A percentile compares a stretch with the other conserved stretches of the same genome.
phyloP scores from a whole-genome alignment of 2,329 filamentous ascomycete genomes.

The Arthrocladium fulminans region DNA sequence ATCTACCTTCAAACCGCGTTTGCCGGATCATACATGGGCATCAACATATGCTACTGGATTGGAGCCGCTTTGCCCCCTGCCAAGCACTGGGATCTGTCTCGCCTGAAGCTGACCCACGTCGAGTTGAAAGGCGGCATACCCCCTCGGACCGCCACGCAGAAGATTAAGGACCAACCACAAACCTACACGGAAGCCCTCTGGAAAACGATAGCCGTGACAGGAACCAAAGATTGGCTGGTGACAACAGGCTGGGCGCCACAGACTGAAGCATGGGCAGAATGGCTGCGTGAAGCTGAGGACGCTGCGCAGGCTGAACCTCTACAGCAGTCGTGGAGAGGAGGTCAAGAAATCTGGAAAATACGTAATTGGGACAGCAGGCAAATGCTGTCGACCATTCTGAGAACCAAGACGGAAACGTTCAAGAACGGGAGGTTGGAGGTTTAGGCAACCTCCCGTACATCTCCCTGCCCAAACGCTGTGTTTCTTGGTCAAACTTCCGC shows the following conservation, averaged over 20 bases:
- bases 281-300: conserved; percentile 31
- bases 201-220: conserved; percentile 41
- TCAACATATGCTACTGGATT: conserved; percentile 44
- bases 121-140: conserved; percentile 20
- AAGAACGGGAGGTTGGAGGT: conserved; percentile 1
- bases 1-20: conserved; percentile 41
- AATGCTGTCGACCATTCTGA: conserved; percentile 20
- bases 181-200: conserved; percentile 42
- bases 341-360: conserved; percentile 20
- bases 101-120: conserved; percentile 31
- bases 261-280: conserved; percentile 35
- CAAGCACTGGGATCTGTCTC: conserved; percentile 41
- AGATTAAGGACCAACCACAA: conserved; percentile 8
- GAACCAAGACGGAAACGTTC: conserved; percentile 19
- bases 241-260: conserved; percentile 33
- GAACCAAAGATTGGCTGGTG: conserved; percentile 36
- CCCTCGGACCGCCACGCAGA: conserved; percentile 13
- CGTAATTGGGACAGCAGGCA: conserved; percentile 22
- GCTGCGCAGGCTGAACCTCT: conserved; percentile 20
- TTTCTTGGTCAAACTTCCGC: no score
- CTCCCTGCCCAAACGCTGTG: background rate
- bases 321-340: conserved; percentile 11
- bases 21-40: conserved; percentile 42
- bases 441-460: background rate
- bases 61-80: conserved; percentile 41